Evolutionary conservation across 2,329 filamentous ascomycete genomes (phyloP).

Genomic region (Trichoderma sp.): DNA sequence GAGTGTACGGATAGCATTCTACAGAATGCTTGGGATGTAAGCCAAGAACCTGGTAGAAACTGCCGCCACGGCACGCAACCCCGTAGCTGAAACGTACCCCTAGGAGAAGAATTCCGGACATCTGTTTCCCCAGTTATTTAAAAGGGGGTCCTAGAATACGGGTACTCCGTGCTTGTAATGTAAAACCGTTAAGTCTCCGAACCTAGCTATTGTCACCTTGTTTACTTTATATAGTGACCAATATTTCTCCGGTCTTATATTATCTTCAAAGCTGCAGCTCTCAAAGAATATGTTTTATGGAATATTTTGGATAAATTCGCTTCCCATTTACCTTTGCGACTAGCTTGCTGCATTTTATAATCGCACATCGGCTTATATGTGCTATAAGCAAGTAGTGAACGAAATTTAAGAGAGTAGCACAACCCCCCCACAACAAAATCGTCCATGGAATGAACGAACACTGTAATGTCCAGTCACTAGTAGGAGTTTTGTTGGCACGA

Average conservation of each 20-base stretch:
- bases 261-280: background rate
- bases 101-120: background rate
- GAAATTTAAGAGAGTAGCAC: no score
- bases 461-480: background rate
- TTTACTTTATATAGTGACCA: background rate
- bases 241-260: background rate
- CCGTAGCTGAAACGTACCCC: slow-evolving; percentile 14
- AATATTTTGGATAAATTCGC: background rate
- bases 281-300: background rate
- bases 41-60: background rate
- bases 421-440: no score
- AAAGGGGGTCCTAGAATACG: background rate
- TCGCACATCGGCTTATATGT: no score
- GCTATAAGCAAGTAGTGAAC: no score
- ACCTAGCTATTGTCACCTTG: background rate
- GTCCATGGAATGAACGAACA: background rate
- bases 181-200: background rate
- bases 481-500: background rate
- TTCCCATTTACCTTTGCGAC: background rate
- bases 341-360: no score
- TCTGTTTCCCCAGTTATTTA: background rate
- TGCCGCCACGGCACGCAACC: background rate
- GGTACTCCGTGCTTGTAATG: background rate
- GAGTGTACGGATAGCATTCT: background rate
- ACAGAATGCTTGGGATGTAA: background rate